A percentile compares a stretch with the other conserved stretches of the same genome.
phyloP scores from a whole-genome alignment of 2,329 filamentous ascomycete genomes.

The Trichoderma sp. region DNA sequence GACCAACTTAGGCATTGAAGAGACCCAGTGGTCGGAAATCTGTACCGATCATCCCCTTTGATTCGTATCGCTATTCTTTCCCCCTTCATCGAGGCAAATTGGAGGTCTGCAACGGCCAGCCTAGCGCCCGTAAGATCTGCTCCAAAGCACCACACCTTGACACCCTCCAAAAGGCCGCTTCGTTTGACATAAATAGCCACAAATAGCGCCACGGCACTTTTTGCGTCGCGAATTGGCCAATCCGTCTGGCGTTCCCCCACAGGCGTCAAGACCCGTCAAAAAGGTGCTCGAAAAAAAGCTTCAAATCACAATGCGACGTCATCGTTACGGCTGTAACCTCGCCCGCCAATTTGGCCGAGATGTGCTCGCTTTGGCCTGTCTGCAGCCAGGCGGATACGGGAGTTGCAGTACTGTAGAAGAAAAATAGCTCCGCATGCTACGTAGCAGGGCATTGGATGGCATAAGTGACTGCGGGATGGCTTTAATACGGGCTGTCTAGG shows the following conservation, averaged over 20 bases:
- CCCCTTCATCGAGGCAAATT: not conserved
- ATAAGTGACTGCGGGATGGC: not conserved
- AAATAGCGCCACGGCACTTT: not conserved
- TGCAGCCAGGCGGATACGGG: conserved; percentile 17
- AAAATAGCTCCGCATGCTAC: not conserved
- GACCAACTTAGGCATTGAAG: no score
- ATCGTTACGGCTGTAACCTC: conserved; percentile 18
- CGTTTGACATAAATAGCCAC: conserved; percentile 16
- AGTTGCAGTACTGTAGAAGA: not conserved
- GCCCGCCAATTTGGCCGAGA: conserved; percentile 18
- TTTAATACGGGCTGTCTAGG: not conserved
- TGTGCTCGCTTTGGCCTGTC: not conserved
- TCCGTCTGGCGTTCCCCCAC: not conserved
- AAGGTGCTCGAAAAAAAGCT: not conserved
- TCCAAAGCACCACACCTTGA: not conserved
- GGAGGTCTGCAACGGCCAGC: not conserved
- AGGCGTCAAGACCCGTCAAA: conserved; percentile 1
- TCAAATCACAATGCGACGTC: conserved; percentile 14
- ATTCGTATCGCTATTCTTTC: not conserved
- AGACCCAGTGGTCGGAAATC: not conserved
- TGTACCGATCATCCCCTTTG: not conserved
- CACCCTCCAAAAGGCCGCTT: not conserved
- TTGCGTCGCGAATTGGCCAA: conserved; percentile 17
- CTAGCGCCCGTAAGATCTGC: conserved; percentile 1
- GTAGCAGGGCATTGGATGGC: conserved; percentile 8